Evolutionary conservation across 2,329 filamentous ascomycete genomes (phyloP), one percentile per base, ranked within the genome.

Genomic region (Phaeomoniella chlamydospora): DNA sequence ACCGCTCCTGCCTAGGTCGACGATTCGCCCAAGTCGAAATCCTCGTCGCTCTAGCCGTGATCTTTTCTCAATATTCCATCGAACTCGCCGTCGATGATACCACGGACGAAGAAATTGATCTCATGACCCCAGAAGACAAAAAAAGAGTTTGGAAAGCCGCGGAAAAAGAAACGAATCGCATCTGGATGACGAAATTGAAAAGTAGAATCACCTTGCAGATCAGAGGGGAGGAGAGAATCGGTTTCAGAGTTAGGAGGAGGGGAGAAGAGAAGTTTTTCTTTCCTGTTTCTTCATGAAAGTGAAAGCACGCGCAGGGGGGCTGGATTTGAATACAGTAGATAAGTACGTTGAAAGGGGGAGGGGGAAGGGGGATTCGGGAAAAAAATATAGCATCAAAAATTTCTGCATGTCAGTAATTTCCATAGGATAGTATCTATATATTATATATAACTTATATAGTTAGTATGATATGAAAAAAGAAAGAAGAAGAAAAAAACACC

Each of bases 151-250:
- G 83, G 60, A 54, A 57, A 40, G 70, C 68, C 54, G 80, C 80
- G 22, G 68, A 72, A 46, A 55, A 61, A 15, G 64, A 65, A 48
- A 70, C 70, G 17, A 56, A 67, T 40, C 52, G 59, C 35, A 63
- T 70, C 36, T 50, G 85, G 34, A 56, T 55, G 38, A 57, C 62
- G 18, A 74, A 61, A 11, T 62, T 79, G 45, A 65, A 59, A 17
- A 70, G 70, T n/a, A 56, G 82, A 38, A 66, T 88, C 41, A 86
- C 82, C 40, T 60, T 88, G 45, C 81, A 84, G 58, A 62, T 88
- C 54, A 65, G n/a, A n/a, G n/a, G 74, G 18, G 65, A 60, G n/a
- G 60, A 61, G 4, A 61, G 68, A 37, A 72, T 88, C 19, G 77
- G 78, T 0, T 59, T 88, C 29, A 60, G 80, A 43, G 56, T 88